A percentile compares a stretch with the other conserved stretches of the same genome.
These are phyloP conservation scores for Amphibolis antarctica DNA, from an alignment of 106 monocot species.

Conservation along the genomic window DNA sequence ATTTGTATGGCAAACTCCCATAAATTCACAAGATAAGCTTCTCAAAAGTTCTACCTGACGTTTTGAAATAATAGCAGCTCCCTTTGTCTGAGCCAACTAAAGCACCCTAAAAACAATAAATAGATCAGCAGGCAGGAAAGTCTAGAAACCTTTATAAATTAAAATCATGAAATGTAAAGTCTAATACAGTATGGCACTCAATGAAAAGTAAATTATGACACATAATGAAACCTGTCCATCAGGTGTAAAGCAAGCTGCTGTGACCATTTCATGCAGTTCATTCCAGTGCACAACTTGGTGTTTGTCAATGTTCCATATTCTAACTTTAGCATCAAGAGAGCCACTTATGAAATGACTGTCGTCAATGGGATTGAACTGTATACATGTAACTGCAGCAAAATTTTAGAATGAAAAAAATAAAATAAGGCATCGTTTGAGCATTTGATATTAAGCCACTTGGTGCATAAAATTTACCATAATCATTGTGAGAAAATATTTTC, in stretches of 20 bases:
- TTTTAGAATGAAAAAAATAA: conserved; percentile 1
- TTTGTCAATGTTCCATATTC: conserved; percentile 84
- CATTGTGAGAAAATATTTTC: conserved; percentile 71
- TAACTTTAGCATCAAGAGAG: conserved; percentile 81
- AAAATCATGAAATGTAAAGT: neutral
- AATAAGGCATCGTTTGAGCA: neutral
- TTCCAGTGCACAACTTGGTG: conserved; percentile 81
- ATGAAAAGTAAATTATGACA: neutral
- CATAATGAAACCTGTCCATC: conserved; percentile 63
- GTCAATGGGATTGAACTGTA: conserved; percentile 94
- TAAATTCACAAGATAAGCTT: too few species aligned
- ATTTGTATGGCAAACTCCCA: conserved; percentile 5
- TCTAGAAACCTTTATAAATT: neutral
- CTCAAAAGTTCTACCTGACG: conserved; percentile 34
- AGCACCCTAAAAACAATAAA: conserved; percentile 45
- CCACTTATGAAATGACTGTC: conserved; percentile 93
- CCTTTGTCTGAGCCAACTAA: conserved; percentile 75
- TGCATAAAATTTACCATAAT: conserved; percentile 42
- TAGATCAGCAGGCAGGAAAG: conserved; percentile 1
- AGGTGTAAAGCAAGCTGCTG: conserved; percentile 87
- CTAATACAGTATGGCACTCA: neutral
- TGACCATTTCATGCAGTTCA: conserved; percentile 94
- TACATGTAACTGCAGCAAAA: conserved; percentile 71
- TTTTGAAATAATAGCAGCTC: conserved; percentile 48
- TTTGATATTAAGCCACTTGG: neutral